Base-by-base conservation (phyloP, 768 basidiomycete genomes). In the Amanita muscaria region DNA sequence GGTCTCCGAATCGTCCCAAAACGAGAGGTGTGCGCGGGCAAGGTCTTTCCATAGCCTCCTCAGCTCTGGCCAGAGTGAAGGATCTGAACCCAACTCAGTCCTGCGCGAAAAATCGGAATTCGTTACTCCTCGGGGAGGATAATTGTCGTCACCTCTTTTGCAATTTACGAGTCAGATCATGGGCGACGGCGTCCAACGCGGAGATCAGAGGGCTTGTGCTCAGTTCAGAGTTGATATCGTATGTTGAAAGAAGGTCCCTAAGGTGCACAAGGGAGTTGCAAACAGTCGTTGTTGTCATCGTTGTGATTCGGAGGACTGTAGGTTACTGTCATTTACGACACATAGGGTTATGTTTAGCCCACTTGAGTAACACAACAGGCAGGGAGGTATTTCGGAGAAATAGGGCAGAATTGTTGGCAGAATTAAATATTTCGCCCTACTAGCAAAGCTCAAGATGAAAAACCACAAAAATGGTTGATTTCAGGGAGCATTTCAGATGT, bases 1-100 rank as follows among this genome's bases (percentile, higher is more conserved):
- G 23, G 59, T 65, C n/a, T 69, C 65, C 2, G 65, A 66, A 16
- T 73, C 72, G 30, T 71, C 69, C 67, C 68, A 74, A 52, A 72
- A 74, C 4, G 76, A 74, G 34, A 74, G 60, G 46, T 76, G 74
- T 24, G 64, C 63, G 19, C 67, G 69, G 41, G 64, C 61, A 40
- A 70, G 60, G 53, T 70, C 64, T 53, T 60, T 60, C 87, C 87
- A 89, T 5, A 79, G 58, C 30, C 65, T 72, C 32, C 65, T 64
- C 12, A 86, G 60, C 47, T 67, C 56, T 16, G 65, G 54, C 83
- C 83, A 86, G 35, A 84, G 60, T 25, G 64, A 62, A 33, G 69
- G 70, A 51, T 67, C 59, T 16, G 58, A 55, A 31, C 70, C 70
- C 27, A 68, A 51, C 21, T 58, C 53, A 32, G 54, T 55, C 40